Evolutionary conservation across 768 basidiomycete genomes (phyloP).

Genomic region (Termitomyces sp.): DNA sequence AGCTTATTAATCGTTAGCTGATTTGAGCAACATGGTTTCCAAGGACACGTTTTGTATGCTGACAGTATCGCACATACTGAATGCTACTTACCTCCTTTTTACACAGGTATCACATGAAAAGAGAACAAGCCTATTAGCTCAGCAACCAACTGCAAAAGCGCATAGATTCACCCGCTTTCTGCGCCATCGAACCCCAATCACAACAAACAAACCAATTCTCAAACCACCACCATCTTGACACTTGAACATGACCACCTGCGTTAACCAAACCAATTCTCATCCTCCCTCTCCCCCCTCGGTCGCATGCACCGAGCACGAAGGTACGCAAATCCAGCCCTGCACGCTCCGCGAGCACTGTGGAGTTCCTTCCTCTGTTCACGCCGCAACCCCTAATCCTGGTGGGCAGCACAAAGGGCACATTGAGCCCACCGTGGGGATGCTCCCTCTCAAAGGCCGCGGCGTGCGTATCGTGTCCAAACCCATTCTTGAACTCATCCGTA

Average conservation of each 20-base stretch:
- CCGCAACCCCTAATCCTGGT: background rate
- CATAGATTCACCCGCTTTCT: background rate
- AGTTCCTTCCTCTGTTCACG: background rate
- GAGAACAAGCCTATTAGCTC: background rate
- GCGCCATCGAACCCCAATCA: background rate
- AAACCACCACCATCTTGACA: constrained; percentile 6
- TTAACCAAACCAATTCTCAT: background rate
- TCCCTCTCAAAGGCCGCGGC: background rate
- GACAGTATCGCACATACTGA: too few species aligned
- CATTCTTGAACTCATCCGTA: background rate
- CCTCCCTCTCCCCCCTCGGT: background rate
- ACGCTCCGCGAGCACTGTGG: constrained; percentile 9
- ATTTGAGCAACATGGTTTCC: too few species aligned
- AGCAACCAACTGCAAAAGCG: background rate
- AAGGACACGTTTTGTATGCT: too few species aligned
- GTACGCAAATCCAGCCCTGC: constrained; percentile 1
- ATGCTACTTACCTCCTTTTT: background rate
- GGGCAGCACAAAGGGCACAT: constrained; percentile 10
- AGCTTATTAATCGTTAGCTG: too few species aligned
- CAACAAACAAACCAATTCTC: background rate
- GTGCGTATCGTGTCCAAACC: background rate
- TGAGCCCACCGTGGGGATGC: background rate
- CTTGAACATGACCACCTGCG: background rate
- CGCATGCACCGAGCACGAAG: background rate
- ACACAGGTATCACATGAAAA: background rate